Evolutionary conservation across 192 early-diverging fungal genomes (phyloP), one percentile per base, ranked within the genome.

Genomic region (Rhizophagus clarus): DNA sequence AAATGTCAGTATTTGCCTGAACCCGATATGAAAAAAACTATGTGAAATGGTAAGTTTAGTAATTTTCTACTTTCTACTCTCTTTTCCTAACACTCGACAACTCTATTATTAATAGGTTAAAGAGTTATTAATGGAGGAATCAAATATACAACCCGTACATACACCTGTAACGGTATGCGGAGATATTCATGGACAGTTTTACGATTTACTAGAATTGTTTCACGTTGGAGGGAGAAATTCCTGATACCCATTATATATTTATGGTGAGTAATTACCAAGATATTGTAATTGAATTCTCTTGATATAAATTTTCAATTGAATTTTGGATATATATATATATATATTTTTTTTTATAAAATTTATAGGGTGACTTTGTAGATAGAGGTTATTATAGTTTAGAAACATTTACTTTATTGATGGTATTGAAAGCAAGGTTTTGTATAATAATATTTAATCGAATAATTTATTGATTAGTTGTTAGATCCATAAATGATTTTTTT

Each of bases 181-280:
- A 76, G 97, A 99, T 83, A 96, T 99, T 75, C 97, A 99, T 84
- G 97, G 97, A 40, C 97, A 99, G 83, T 99, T 98, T 80, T 95
- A 94, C 82, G 98, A 99, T 83, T 86, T 99, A 61, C 85, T 98
- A 51, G 98, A 98, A 82, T 89, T 99, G 40, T 99, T 99, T 84
- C 88, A 91, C 34, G 97, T 99, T 15, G 96, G 96, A 73, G 97
- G n/a, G 97, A 17, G 96, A 98, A 85, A 89, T 97, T 32, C 95
- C 97, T 49, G 90, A 91, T 79, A 98, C 96, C 24, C 94, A 94
- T 85, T 99, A 99, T 86, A 97, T 99, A 81, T 99, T 99, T 84
- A 98, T 99, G 96, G 95, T 96, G 76, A 61, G 20, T 10, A 32
- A 42, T 70, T 45, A 37, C 31, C 15, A 14, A 40, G 3, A 22